Conservation (phyloP, 78 protist species). For the Dictyostelium discoideum region DNA sequence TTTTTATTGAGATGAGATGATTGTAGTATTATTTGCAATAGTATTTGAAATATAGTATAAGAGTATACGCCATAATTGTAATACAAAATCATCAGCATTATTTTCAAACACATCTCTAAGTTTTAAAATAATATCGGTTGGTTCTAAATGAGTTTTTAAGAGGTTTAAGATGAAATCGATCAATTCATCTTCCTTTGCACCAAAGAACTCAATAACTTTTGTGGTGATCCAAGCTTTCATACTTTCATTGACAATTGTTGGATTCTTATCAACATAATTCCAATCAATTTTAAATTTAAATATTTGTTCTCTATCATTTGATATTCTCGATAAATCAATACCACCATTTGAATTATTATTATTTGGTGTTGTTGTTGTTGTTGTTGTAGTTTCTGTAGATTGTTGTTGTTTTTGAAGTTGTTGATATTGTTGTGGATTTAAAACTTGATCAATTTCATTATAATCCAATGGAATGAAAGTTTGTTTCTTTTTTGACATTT, state of each 20-base stretch:
- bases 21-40: neutral
- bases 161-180: conserved; percentile 36
- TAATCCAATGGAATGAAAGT: conserved; percentile 40
- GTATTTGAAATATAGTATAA: conserved; percentile 1
- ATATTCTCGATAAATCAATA: conserved; percentile 10
- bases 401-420: neutral
- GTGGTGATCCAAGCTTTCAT: conserved; percentile 66
- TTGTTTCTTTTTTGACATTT: conserved; percentile 39
- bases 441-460: conserved; percentile 27
- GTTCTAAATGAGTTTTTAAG: conserved; percentile 2
- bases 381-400: neutral
- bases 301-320: conserved; percentile 35
- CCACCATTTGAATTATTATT: neutral
- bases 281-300: conserved; percentile 54
- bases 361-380: neutral
- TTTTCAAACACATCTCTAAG: conserved; percentile 67
- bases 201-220: conserved; percentile 50
- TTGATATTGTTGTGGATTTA: conserved; percentile 30
- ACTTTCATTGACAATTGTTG: conserved; percentile 14
- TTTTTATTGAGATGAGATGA: neutral
- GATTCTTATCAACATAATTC: conserved; percentile 34
- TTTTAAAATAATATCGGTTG: conserved; percentile 27
- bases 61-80: conserved; percentile 71
- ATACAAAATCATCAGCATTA: conserved; percentile 80
- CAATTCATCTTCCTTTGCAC: conserved; percentile 41